These are phyloP conservation scores for Conidiobolus coronatus DNA, from an alignment of 371 early-diverging fungal genomes.

Conservation along the genomic window DNA sequence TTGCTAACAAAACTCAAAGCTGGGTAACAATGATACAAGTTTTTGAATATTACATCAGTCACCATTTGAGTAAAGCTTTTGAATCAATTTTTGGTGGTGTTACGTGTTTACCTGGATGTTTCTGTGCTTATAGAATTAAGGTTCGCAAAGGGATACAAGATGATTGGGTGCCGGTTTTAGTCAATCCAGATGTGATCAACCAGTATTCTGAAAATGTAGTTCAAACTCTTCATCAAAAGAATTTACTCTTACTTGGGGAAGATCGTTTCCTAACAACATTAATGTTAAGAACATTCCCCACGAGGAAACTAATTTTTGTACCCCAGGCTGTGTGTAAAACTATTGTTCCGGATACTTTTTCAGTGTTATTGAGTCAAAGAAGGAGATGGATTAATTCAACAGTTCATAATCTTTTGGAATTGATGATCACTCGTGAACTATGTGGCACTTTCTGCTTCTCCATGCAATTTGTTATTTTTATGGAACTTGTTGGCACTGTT, in stretches of 20 bases:
- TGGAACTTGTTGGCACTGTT: conserved; percentile 65
- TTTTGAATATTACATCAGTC: conserved; percentile 92
- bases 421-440: conserved; percentile 60
- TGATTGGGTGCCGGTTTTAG: conserved; percentile 38
- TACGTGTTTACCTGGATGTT: conserved; percentile 94
- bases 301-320: conserved; percentile 78
- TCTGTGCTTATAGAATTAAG: conserved; percentile 75
- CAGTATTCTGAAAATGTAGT: conserved; percentile 78
- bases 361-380: conserved; percentile 57
- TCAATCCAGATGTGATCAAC: conserved; percentile 45
- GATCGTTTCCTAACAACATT: conserved; percentile 88
- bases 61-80: conserved; percentile 86
- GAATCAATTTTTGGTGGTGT: conserved; percentile 93
- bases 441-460: conserved; percentile 74
- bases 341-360: conserved; percentile 56
- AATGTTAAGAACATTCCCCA: conserved; percentile 82
- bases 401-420: conserved; percentile 75
- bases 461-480: conserved; percentile 68
- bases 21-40: conserved; percentile 15
- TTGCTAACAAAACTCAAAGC: conserved; percentile 34
- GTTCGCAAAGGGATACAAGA: conserved; percentile 23
- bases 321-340: conserved; percentile 74
- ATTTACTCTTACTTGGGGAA: conserved; percentile 82
- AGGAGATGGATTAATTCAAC: conserved; percentile 88
- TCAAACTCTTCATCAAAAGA: conserved; percentile 89